These are phyloP conservation scores for Fusarium redolens DNA, from an alignment of 2,329 filamentous ascomycete species.

Conservation along the genomic window DNA sequence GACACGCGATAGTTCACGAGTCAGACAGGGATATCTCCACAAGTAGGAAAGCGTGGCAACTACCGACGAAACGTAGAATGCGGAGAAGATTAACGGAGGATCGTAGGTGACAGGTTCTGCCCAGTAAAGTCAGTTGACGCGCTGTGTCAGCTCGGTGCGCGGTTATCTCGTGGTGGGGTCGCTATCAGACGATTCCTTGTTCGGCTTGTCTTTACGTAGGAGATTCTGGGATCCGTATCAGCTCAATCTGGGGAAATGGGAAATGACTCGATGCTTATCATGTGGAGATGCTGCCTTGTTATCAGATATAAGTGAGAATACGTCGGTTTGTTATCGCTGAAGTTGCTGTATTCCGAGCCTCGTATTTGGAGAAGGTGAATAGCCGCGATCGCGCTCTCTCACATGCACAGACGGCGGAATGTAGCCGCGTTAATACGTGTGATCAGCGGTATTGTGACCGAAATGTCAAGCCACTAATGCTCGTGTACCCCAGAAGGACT, in stretches of 20 bases:
- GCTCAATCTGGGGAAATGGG: slow-evolving; percentile 16
- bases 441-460: slow-evolving; percentile 19
- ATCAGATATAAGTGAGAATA: slow-evolving; percentile 10
- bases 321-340: background rate
- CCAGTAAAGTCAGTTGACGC: slow-evolving; percentile 29
- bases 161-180: slow-evolving; percentile 35
- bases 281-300: background rate
- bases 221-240: slow-evolving; percentile 14
- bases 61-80: slow-evolving; percentile 6
- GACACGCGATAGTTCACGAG: background rate
- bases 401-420: background rate
- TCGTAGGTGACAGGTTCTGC: background rate
- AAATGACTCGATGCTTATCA: slow-evolving; percentile 27
- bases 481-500: slow-evolving; percentile 31
- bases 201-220: slow-evolving; percentile 19
- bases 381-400: slow-evolving; percentile 17
- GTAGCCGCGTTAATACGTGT: slow-evolving; percentile 12
- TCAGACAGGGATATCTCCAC: background rate
- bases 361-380: background rate
- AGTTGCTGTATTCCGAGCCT: background rate
- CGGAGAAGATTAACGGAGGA: background rate
- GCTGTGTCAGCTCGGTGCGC: slow-evolving; percentile 30
- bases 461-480: slow-evolving; percentile 22
- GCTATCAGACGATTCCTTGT: slow-evolving; percentile 28
- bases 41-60: background rate